Evolutionary conservation across 257 asterid species (phyloP).

Genomic region (Solanum sejunctum): DNA sequence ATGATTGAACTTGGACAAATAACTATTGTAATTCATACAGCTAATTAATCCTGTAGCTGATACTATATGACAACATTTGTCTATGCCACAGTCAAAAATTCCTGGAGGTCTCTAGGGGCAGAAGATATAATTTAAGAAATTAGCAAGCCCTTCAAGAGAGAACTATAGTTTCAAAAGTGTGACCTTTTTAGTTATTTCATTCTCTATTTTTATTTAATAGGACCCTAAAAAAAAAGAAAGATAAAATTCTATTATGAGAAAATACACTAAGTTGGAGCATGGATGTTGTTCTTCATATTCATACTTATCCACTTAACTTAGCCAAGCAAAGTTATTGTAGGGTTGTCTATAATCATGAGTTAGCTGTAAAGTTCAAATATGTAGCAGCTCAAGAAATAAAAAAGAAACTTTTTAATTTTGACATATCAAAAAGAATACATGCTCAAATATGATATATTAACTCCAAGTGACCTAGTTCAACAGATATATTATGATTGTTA

Average conservation of each 20-base stretch:
- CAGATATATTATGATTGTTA: not conserved
- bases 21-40: no score
- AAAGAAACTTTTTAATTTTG: not conserved
- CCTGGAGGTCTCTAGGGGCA: no score
- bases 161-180: no score
- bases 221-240: not conserved
- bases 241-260: not conserved
- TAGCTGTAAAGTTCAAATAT: not conserved
- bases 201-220: no score
- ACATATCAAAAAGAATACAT: not conserved
- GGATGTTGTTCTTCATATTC: not conserved
- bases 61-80: no score
- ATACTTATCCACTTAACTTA: not conserved
- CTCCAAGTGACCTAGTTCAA: not conserved
- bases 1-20: no score
- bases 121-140: no score
- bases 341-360: not conserved
- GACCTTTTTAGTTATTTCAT: no score
- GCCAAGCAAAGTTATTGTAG: not conserved
- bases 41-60: no score
- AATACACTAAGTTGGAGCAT: not conserved
- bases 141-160: no score
- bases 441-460: not conserved
- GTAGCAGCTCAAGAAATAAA: not conserved
- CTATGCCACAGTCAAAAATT: no score